These are phyloP conservation scores for Saccharomyces pastorianus DNA, from an alignment of 1,139 yeast genomes.

Conservation along the genomic window DNA sequence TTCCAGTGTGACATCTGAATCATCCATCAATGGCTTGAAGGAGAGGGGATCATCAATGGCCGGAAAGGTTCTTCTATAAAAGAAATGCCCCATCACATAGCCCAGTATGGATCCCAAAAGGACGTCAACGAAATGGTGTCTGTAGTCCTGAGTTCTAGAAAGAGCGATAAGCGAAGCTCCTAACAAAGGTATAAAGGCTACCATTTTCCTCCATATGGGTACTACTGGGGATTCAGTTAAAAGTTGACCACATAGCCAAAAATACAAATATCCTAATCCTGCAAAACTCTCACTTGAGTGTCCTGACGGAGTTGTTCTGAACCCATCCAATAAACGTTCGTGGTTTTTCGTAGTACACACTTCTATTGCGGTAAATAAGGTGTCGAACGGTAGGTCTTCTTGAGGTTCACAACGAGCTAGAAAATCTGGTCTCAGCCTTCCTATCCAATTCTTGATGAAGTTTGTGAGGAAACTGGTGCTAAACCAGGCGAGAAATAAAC, in stretches of 20 bases:
- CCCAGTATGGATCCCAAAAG: conserved; percentile 55
- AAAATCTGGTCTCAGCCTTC: conserved; percentile 74
- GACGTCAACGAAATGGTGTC: conserved; percentile 71
- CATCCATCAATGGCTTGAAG: conserved; percentile 35
- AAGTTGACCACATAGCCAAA: conserved; percentile 62
- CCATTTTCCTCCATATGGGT: conserved; percentile 49
- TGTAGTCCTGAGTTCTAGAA: conserved; percentile 68
- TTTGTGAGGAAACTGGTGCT: conserved; percentile 55
- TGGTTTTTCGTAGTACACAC: conserved; percentile 52
- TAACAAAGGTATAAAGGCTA: conserved; percentile 39
- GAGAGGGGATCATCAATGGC: conserved; percentile 28
- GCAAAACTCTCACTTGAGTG: conserved; percentile 60
- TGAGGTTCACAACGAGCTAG: conserved; percentile 61
- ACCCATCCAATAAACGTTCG: conserved; percentile 51
- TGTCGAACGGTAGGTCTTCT: conserved; percentile 40
- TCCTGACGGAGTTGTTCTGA: conserved; percentile 73
- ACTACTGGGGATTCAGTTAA: conserved; percentile 36
- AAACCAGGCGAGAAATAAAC: conserved; percentile 45
- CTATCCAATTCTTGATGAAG: conserved; percentile 60
- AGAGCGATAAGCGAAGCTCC: conserved; percentile 62
- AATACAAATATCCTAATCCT: conserved; percentile 54
- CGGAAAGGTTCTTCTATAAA: conserved; percentile 45
- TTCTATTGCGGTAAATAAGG: conserved; percentile 46
- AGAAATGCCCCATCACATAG: conserved; percentile 34
- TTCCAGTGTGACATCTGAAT: conserved; percentile 30